These are phyloP conservation scores for Diplosphaera chodatii DNA, from an alignment of 139 green algal genomes.

Conservation along the genomic window DNA sequence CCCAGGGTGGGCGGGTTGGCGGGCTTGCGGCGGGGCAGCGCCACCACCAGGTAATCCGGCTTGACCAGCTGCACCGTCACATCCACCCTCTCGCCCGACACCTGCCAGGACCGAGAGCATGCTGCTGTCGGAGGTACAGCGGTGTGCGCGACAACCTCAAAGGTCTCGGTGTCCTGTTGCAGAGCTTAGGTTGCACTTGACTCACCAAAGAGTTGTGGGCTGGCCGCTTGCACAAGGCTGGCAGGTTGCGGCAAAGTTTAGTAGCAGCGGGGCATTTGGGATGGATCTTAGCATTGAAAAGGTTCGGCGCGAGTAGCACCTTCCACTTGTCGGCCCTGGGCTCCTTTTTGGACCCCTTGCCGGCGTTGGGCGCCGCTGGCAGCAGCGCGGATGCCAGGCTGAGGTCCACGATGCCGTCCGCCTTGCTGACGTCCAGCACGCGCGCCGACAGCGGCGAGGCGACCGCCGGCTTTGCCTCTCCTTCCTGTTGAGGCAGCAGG, in stretches of 20 bases:
- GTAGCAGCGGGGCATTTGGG: too few relatives aligned
- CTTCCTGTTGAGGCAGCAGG: conserved; percentile 6
- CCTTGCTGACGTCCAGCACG: conserved; percentile 67
- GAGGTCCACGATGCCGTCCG: conserved; percentile 70
- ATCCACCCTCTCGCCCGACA: conserved; percentile 10
- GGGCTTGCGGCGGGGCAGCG: conserved; percentile 25
- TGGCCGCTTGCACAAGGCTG: too few relatives aligned
- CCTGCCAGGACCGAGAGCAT: too few relatives aligned
- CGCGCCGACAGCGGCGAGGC: conserved; percentile 16
- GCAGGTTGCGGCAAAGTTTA: too few relatives aligned
- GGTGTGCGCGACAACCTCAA: too few relatives aligned
- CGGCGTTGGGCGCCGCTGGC: not conserved
- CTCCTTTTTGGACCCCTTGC: conserved; percentile 5
- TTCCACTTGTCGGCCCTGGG: not conserved
- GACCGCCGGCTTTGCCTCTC: not conserved
- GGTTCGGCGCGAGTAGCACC: not conserved
- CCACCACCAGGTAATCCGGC: conserved; percentile 55
- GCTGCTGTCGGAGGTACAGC: too few relatives aligned
- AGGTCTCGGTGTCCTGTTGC: too few relatives aligned
- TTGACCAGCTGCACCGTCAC: conserved; percentile 59
- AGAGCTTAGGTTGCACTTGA: too few relatives aligned
- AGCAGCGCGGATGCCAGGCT: conserved; percentile 25
- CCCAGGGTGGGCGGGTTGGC: conserved; percentile 31
- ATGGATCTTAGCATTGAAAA: too few relatives aligned
- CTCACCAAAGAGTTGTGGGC: too few relatives aligned